Percentiles rank a stretch among this genome's conserved stretches.
Conservation (phyloP, 2,329 filamentous ascomycete genomes). For the Pseudocercospora eumusae region DNA sequence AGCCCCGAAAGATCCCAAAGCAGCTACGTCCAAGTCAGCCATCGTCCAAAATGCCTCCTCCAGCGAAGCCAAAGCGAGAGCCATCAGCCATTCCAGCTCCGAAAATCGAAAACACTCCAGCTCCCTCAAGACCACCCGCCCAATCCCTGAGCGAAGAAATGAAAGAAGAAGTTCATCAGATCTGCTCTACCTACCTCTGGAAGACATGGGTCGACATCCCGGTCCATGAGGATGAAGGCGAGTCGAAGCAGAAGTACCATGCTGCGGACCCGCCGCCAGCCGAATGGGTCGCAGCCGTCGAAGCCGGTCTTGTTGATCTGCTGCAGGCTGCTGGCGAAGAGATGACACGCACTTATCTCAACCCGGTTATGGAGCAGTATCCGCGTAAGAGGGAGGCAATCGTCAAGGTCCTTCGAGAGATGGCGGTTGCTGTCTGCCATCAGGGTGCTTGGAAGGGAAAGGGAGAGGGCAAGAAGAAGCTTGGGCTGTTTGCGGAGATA, state of each 20-base stretch:
- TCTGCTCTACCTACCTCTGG: slow-evolving; percentile 26
- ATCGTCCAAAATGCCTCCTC: background rate
- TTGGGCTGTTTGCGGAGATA: slow-evolving; percentile 26
- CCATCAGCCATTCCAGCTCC: slow-evolving; percentile 3
- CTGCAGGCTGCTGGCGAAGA: slow-evolving; percentile 20
- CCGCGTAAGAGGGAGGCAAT: slow-evolving; percentile 20
- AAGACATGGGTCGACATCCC: slow-evolving; percentile 21
- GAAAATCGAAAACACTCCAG: slow-evolving; percentile 1
- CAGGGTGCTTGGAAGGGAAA: slow-evolving; percentile 19
- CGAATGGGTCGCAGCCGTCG: slow-evolving; percentile 23
- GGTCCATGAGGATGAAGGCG: background rate
- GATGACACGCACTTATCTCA: slow-evolving; percentile 14
- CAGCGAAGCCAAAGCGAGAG: background rate
- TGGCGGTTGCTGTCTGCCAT: slow-evolving; percentile 13
- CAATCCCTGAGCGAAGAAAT: slow-evolving; percentile 14
- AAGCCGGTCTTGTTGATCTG: slow-evolving; percentile 18
- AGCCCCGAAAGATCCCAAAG: background rate
- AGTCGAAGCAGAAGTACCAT: background rate
- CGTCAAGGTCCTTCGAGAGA: slow-evolving; percentile 21
- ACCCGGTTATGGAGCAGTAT: slow-evolving; percentile 13
- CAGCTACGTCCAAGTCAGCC: background rate
- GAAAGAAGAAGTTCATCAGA: slow-evolving; percentile 22
- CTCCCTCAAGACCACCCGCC: background rate
- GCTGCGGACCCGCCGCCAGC: slow-evolving; percentile 4
- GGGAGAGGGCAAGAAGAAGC: slow-evolving; percentile 6